Evolutionary conservation across 108 stramenopile genomes (phyloP).

Genomic region (Chaetoceros tenuissimus): DNA sequence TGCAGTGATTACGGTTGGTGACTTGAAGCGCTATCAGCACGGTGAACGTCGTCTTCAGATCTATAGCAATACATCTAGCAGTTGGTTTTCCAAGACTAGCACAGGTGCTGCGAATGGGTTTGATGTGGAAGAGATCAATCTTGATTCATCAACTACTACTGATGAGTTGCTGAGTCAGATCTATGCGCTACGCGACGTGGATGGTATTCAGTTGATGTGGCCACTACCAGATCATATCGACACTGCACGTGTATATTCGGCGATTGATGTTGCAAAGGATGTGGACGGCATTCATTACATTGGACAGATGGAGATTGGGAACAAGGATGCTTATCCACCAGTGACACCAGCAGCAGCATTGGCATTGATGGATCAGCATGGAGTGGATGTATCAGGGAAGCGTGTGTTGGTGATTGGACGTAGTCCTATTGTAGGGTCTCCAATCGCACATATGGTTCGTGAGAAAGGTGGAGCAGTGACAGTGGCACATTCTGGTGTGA

Average conservation of each 20-base stretch:
- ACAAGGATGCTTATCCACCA: no score
- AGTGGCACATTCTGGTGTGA: constrained; percentile 8
- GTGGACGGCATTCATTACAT: constrained; percentile 36
- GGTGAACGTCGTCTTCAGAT: constrained; percentile 20
- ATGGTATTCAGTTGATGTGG: constrained; percentile 52
- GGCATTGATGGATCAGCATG: constrained; percentile 16
- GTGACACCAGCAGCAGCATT: constrained; percentile 23
- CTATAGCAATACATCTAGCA: constrained; percentile 17
- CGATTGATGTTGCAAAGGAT: constrained; percentile 23
- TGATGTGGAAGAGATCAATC: constrained; percentile 26
- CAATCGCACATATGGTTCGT: constrained; percentile 22
- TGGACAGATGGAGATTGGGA: constrained; percentile 18
- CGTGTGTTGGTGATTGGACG: constrained; percentile 27
- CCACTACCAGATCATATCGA: constrained; percentile 31
- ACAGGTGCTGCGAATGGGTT: constrained; percentile 28
- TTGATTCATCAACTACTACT: constrained; percentile 22
- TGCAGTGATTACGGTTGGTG: constrained; percentile 37
- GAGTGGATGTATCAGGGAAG: constrained; percentile 9
- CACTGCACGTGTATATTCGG: constrained; percentile 16
- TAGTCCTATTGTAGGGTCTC: constrained; percentile 19
- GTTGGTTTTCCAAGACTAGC: constrained; percentile 31
- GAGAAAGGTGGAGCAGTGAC: constrained; percentile 20
- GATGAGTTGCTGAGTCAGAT: constrained; percentile 30
- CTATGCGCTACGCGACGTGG: constrained; percentile 21
- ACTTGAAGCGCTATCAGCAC: constrained; percentile 22